A percentile compares a stretch with the other conserved stretches of the same genome.
These are phyloP conservation scores for Verticillium zaregamsianum DNA, from an alignment of 2,329 filamentous ascomycete genomes.

Conservation along the genomic window DNA sequence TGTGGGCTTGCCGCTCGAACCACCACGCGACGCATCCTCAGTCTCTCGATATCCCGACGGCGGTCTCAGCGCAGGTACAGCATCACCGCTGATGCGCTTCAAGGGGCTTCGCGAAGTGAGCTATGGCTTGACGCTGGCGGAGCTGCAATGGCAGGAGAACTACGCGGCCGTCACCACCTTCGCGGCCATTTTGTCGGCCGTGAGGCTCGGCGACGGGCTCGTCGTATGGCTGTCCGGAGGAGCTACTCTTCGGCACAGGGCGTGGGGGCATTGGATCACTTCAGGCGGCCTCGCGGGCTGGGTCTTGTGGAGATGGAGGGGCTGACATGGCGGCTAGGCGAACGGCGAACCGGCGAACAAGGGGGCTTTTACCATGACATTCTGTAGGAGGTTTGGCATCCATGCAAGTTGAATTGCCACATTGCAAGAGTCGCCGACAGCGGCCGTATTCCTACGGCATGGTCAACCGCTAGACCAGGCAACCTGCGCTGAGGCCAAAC, in stretches of 20 bases:
- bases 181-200: conserved; percentile 21
- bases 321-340: background rate
- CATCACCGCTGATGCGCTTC: conserved; percentile 29
- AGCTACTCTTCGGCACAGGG: conserved; percentile 15
- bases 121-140: conserved; percentile 23
- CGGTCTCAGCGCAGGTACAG: background rate
- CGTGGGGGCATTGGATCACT: conserved; percentile 21
- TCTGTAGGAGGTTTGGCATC: too few relatives aligned
- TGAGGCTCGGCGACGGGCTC: conserved; percentile 25
- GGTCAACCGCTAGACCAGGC: too few relatives aligned
- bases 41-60: background rate
- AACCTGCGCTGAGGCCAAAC: too few relatives aligned
- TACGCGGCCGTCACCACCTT: conserved; percentile 23
- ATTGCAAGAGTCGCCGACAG: too few relatives aligned
- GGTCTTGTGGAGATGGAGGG: conserved; percentile 18
- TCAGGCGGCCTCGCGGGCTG: conserved; percentile 19
- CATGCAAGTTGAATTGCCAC: too few relatives aligned
- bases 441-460: too few relatives aligned
- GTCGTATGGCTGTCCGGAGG: conserved; percentile 27
- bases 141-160: conserved; percentile 23
- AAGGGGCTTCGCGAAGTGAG: conserved; percentile 28
- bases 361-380: too few relatives aligned
- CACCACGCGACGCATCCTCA: background rate
- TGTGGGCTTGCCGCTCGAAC: conserved; percentile 18
- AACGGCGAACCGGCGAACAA: too few relatives aligned